Evolutionary conservation across 1,284 basidiomycete genomes (phyloP), one percentile per base, ranked within the genome.

Genomic region (Thelephora terrestris): DNA sequence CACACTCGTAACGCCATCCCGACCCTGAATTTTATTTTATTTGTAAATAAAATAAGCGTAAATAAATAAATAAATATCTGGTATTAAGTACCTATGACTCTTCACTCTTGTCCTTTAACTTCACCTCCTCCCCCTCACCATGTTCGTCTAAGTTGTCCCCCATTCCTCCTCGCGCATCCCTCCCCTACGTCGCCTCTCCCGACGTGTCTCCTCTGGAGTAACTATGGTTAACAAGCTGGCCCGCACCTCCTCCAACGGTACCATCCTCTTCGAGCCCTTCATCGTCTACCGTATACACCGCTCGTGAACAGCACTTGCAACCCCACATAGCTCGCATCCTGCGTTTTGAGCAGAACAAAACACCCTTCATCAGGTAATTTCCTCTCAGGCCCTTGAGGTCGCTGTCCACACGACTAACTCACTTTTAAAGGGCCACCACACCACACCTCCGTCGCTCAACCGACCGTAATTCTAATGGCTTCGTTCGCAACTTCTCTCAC

Each of bases 231-330:
- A 85, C 72, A 84, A 79, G 78, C 76, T 78, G 63, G 71, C 77
- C 63, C 83, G 81, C 59, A 80, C 73, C 68, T 81, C 81, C 63
- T 83, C 79, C 74, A 81, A 85, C 82, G 84, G 85, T 71, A 81
- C 83, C 65, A 75, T 86, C 54, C 77, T 87, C 62, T 88, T 88
- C 66, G 85, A 86, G 71, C 85, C 85, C 53, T 79, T 82, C 69
- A 81, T 86, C 66, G 85, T 87, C 64, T 78, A 86, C 69, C 85
- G 85, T 65, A 88, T 88, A 88, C 78, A 79, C 71, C 70, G 66
- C 62, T 76, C 64, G 78, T 64, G 40, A 44, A 44, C 48, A 37
- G 29, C 29, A 32, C 7, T 10, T 14, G 7, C 6, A 32, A 32
- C 12, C 12, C 29, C 29, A 6, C 29, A 14, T 32, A 7, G 5